A percentile compares a stretch with the other conserved stretches of the same genome.
Evolutionary conservation across 1,139 yeast species (phyloP).

Genomic region (Geotrichum klebahnii): DNA sequence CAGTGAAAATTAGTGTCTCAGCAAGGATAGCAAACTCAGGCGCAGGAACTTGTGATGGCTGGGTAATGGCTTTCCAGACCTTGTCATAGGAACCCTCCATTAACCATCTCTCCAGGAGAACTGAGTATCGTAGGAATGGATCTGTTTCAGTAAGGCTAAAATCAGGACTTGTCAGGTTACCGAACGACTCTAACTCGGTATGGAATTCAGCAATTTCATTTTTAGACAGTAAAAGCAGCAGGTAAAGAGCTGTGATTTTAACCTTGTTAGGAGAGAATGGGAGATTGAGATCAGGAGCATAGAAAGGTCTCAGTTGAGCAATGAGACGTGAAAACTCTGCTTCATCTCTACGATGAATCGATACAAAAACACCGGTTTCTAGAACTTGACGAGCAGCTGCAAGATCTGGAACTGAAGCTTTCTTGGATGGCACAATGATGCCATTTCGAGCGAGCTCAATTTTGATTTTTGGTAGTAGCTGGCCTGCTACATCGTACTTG

Average conservation of each 20-base stretch:
- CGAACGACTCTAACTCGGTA: constrained; percentile 75
- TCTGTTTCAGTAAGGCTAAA: constrained; percentile 45
- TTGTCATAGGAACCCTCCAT: constrained; percentile 96
- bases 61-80: constrained; percentile 72
- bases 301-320: constrained; percentile 75
- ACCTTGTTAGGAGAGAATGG: constrained; percentile 63
- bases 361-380: constrained; percentile 80
- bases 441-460: constrained; percentile 73
- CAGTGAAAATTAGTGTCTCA: constrained; percentile 61
- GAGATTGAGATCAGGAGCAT: constrained; percentile 46
- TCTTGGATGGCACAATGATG: constrained; percentile 63
- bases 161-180: constrained; percentile 33
- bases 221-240: constrained; percentile 70
- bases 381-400: constrained; percentile 74
- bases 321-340: constrained; percentile 66
- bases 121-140: constrained; percentile 69
- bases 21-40: constrained; percentile 45
- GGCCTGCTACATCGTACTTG: constrained; percentile 58
- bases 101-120: constrained; percentile 83
- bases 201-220: constrained; percentile 87
- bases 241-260: constrained; percentile 71
- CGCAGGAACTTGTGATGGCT: constrained; percentile 46
- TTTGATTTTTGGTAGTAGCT: constrained; percentile 66
- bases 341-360: constrained; percentile 62
- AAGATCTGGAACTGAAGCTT: constrained; percentile 50